phyloP scores from a whole-genome alignment of 495 filamentous ascomycete species.

The Aspergillus affinis region DNA sequence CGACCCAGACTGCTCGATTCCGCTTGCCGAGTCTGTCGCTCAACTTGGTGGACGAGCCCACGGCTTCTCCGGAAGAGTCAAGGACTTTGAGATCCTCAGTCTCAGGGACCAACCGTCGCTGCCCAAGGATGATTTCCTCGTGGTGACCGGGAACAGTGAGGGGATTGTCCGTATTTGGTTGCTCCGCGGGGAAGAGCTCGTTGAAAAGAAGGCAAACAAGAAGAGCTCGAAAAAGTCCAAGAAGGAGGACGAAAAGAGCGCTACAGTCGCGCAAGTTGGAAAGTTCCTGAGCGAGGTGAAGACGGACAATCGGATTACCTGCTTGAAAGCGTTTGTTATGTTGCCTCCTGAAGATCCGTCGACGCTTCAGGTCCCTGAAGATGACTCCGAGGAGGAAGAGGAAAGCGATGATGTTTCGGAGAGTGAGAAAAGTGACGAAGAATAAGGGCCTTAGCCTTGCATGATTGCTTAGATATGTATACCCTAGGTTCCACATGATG shows the following conservation, averaged over 20 bases:
- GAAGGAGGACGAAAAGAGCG: slow-evolving; percentile 39
- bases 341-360: slow-evolving; percentile 39
- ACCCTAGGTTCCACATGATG: not conserved
- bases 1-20: slow-evolving; percentile 38
- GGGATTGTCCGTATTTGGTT: slow-evolving; percentile 77
- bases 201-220: slow-evolving; percentile 21
- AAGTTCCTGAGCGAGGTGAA: slow-evolving; percentile 74
- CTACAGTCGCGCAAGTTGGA: slow-evolving; percentile 56
- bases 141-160: slow-evolving; percentile 81
- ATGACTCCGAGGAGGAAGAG: slow-evolving; percentile 40
- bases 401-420: slow-evolving; percentile 38
- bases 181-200: slow-evolving; percentile 40
- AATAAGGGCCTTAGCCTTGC: slow-evolving; percentile 11
- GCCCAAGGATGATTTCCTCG: slow-evolving; percentile 45
- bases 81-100: slow-evolving; percentile 76
- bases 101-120: slow-evolving; percentile 35
- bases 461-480: not conserved
- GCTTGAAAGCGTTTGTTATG: slow-evolving; percentile 85
- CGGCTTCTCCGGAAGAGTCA: slow-evolving; percentile 70
- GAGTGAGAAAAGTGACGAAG: slow-evolving; percentile 49
- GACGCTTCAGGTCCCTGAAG: slow-evolving; percentile 34
- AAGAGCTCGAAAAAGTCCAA: slow-evolving; percentile 19
- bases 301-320: slow-evolving; percentile 88
- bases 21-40: slow-evolving; percentile 59
- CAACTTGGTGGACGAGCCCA: slow-evolving; percentile 73